These are phyloP conservation scores for Sporothrix protearum DNA, from an alignment of 2,329 filamentous ascomycete species.

Conservation along the genomic window DNA sequence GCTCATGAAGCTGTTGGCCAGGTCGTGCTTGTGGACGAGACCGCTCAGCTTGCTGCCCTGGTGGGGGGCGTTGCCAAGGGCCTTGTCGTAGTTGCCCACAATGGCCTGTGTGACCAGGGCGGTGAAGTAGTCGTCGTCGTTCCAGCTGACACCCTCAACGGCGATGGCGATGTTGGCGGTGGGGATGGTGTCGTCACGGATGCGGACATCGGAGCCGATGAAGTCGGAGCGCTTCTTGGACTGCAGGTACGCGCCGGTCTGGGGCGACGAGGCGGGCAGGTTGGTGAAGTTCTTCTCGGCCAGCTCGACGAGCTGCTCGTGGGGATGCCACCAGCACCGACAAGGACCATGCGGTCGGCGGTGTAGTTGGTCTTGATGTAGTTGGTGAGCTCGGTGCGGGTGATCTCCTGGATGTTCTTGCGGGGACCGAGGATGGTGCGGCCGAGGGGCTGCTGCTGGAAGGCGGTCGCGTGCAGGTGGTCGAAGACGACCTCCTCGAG, in stretches of 20 bases:
- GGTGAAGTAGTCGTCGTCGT: conserved; percentile 98
- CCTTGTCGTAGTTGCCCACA: conserved; percentile 99
- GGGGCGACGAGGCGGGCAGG: conserved; percentile 71
- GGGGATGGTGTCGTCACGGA: conserved; percentile 93
- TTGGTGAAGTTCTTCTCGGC: conserved; percentile 92
- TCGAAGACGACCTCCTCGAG: conserved; percentile 99
- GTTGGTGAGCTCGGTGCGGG: conserved; percentile 80
- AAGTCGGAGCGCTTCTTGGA: conserved; percentile 91
- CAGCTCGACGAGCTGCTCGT: conserved; percentile 89
- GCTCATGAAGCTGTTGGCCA: conserved; percentile 99
- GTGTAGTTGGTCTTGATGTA: conserved; percentile 99
- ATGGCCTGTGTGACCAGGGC: conserved; percentile 96
- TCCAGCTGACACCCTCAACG: conserved; percentile 99
- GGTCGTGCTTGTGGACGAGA: conserved; percentile 87
- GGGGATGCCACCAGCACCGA: conserved; percentile 88
- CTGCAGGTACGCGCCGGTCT: conserved; percentile 69
- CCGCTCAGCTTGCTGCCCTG: conserved; percentile 97
- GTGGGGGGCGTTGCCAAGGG: conserved; percentile 95
- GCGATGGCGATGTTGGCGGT: conserved; percentile 98
- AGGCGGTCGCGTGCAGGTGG: conserved; percentile 96
- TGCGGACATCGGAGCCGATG: conserved; percentile 89
- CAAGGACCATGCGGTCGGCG: conserved; percentile 98
- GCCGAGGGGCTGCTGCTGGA: conserved; percentile 91
- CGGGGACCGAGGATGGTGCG: conserved; percentile 96
- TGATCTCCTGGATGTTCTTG: conserved; percentile 97